These are phyloP conservation scores for Stachybotrys chlorohalonatus DNA, from an alignment of 2,329 filamentous ascomycete species.

Conservation along the genomic window DNA sequence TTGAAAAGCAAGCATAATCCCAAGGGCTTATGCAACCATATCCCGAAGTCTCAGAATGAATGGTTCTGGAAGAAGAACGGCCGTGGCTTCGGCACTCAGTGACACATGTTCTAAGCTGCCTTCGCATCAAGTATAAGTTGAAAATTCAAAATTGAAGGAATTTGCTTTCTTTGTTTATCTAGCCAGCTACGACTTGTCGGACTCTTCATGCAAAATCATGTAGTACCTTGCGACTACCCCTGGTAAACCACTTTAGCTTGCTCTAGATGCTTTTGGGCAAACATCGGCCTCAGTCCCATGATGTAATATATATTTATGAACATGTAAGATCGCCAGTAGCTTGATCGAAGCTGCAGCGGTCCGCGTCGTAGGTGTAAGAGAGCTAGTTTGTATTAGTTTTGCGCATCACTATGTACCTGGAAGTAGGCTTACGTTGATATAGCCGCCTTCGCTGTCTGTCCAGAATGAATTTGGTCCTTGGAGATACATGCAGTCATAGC, in stretches of 20 bases:
- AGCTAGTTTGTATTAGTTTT: not conserved
- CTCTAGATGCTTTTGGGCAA: not conserved
- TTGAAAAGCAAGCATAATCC: no score
- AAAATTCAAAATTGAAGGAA: not conserved
- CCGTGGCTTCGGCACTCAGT: no score
- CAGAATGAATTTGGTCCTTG: not conserved
- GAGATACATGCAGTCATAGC: conserved; percentile 1
- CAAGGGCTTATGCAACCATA: no score
- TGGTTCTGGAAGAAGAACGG: no score
- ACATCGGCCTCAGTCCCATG: not conserved
- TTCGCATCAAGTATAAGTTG: not conserved
- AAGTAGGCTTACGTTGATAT: not conserved
- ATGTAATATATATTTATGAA: not conserved
- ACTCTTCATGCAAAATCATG: not conserved
- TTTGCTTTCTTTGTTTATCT: not conserved
- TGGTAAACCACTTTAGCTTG: not conserved
- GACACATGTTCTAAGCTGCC: no score
- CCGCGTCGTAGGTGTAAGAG: not conserved
- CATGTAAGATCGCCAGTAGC: not conserved
- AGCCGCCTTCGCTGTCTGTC: not conserved
- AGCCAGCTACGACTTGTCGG: not conserved
- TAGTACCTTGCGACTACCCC: not conserved
- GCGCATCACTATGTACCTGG: not conserved
- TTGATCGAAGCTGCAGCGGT: not conserved
- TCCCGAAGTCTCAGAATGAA: no score